phyloP scores from a whole-genome alignment of 176 grass and related monocot genomes.

The Secale cereale region DNA sequence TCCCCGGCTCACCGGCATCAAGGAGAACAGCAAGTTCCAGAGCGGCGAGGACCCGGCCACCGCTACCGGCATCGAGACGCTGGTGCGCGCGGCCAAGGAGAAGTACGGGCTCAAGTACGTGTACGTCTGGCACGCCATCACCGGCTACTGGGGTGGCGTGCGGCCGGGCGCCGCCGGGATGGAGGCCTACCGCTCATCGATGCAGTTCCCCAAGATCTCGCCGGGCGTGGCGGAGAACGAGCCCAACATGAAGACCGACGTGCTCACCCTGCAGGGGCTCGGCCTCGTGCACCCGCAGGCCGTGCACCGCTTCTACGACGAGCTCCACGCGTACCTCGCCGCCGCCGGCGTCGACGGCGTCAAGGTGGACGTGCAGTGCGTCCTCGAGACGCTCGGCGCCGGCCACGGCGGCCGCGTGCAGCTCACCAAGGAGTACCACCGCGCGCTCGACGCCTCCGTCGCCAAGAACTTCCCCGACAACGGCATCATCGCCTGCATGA shows the following conservation, averaged over 20 bases:
- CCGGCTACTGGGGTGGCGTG: slow-evolving; percentile 96
- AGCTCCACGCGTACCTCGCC: slow-evolving; percentile 82
- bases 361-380: slow-evolving; percentile 93
- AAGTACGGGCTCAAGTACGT: slow-evolving; percentile 91
- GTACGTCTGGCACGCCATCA: slow-evolving; percentile 98
- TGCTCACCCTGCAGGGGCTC: slow-evolving; percentile 77
- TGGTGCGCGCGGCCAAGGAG: slow-evolving; percentile 64
- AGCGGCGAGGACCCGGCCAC: slow-evolving; percentile 41
- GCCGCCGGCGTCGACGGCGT: slow-evolving; percentile 79
- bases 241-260: slow-evolving; percentile 73
- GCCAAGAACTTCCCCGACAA: slow-evolving; percentile 86
- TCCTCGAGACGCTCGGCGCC: slow-evolving; percentile 84
- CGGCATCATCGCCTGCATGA: slow-evolving; percentile 98
- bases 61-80: slow-evolving; percentile 55
- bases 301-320: slow-evolving; percentile 94
- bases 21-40: slow-evolving; percentile 91
- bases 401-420: slow-evolving; percentile 73
- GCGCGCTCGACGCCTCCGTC: slow-evolving; percentile 80
- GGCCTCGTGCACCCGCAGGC: slow-evolving; percentile 79
- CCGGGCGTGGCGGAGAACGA: slow-evolving; percentile 81
- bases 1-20: slow-evolving; percentile 74
- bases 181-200: slow-evolving; percentile 57
- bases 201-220: slow-evolving; percentile 77
- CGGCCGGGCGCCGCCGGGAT: slow-evolving; percentile 53
- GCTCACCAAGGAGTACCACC: slow-evolving; percentile 76